Evolutionary conservation across 2,329 filamentous ascomycete species (phyloP).

Genomic region (Hymenoscyphus fraxineus): DNA sequence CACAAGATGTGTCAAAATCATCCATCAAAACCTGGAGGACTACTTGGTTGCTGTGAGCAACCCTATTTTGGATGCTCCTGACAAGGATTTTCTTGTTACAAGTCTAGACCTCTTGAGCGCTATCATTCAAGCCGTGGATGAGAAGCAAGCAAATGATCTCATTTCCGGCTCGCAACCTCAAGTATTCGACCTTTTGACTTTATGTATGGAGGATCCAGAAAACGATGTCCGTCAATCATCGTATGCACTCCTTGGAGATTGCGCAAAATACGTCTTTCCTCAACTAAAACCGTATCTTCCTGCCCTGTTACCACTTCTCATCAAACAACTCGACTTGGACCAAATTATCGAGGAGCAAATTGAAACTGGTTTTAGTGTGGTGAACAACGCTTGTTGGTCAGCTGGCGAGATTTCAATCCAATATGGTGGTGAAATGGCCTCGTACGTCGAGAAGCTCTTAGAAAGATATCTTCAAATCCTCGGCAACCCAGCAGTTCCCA

Average conservation of each 20-base stretch:
- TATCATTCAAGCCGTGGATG: constrained; percentile 83
- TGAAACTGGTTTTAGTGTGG: constrained; percentile 81
- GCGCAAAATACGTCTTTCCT: constrained; percentile 84
- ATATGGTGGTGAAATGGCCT: constrained; percentile 68
- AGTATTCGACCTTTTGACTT: constrained; percentile 85
- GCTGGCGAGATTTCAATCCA: constrained; percentile 87
- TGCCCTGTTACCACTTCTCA: constrained; percentile 73
- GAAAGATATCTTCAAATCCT: constrained; percentile 77
- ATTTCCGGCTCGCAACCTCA: constrained; percentile 71
- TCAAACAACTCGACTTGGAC: constrained; percentile 83
- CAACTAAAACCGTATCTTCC: constrained; percentile 72
- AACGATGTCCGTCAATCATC: constrained; percentile 95
- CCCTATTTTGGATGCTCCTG: constrained; percentile 67
- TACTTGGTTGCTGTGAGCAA: constrained; percentile 67
- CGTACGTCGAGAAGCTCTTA: constrained; percentile 74
- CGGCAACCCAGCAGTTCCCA: constrained; percentile 77
- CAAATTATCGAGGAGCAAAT: constrained; percentile 73
- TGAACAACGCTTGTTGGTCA: constrained; percentile 99
- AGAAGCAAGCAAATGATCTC: constrained; percentile 69
- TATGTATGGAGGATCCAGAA: constrained; percentile 87
- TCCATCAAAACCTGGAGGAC: constrained; percentile 86
- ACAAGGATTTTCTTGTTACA: constrained; percentile 96
- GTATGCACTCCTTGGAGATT: constrained; percentile 91
- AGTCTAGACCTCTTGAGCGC: constrained; percentile 90
- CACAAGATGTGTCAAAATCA: constrained; percentile 80